Percentiles rank a stretch among this genome's conserved stretches.
Evolutionary conservation across 2,329 filamentous ascomycete species (phyloP).

Genomic region (Mycosphaerella sp.): DNA sequence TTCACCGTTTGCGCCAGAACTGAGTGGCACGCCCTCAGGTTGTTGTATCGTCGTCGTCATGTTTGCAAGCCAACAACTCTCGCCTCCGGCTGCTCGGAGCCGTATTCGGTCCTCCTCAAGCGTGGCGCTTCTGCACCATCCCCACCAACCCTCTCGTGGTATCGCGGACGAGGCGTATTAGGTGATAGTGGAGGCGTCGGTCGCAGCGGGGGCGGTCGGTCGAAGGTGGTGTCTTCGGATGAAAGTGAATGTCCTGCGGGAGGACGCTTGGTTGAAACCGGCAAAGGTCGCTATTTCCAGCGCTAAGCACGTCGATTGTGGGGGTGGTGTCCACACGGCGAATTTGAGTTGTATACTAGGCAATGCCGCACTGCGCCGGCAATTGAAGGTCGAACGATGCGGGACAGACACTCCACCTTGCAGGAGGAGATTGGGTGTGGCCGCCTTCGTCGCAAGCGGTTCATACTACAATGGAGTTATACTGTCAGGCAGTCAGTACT

Average conservation of each 20-base stretch:
- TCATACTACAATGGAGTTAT: not conserved
- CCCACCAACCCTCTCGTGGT: not conserved
- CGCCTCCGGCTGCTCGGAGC: conserved; percentile 9
- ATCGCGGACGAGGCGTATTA: not conserved
- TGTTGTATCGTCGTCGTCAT: conserved; percentile 22
- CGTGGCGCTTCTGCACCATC: conserved; percentile 9
- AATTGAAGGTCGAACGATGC: not conserved
- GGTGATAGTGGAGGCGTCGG: not conserved
- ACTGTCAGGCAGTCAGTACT: not conserved
- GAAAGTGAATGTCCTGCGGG: not conserved
- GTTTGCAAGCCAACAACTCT: conserved; percentile 8
- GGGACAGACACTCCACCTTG: no score
- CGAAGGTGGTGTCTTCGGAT: not conserved
- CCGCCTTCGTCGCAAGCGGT: not conserved
- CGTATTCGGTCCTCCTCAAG: conserved; percentile 16
- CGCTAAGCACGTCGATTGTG: conserved; percentile 4
- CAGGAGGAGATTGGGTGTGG: not conserved
- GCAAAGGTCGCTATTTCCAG: not conserved
- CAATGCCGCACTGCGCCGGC: not conserved
- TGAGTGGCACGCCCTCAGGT: conserved; percentile 9
- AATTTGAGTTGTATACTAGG: not conserved
- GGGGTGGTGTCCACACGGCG: conserved; percentile 10
- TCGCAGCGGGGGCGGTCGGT: not conserved
- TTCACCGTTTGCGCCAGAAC: conserved; percentile 7
- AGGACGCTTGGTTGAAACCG: not conserved